Conservation (phyloP, 345 rosid genomes). For the Acer yangbiense region DNA sequence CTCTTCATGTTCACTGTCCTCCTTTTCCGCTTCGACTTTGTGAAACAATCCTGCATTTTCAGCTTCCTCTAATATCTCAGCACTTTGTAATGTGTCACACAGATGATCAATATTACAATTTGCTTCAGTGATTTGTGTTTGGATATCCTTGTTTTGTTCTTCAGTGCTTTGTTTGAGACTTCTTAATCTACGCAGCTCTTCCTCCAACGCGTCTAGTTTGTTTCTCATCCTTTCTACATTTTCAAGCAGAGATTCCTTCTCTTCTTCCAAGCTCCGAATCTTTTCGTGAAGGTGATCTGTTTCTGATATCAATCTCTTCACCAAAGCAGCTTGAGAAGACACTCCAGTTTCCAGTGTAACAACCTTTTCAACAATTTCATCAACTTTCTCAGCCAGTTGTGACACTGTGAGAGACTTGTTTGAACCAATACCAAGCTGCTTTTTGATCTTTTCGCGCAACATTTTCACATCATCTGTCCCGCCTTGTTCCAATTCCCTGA, state of each 20-base stretch:
- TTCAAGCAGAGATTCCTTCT: slow-evolving; percentile 50
- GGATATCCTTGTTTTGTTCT: slow-evolving; percentile 51
- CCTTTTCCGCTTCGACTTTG: slow-evolving; percentile 28
- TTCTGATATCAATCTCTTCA: slow-evolving; percentile 59
- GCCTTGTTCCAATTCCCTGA: background rate
- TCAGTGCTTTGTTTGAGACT: slow-evolving; percentile 47
- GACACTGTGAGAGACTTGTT: slow-evolving; percentile 42
- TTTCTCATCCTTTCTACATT: slow-evolving; percentile 39
- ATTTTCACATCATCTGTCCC: slow-evolving; percentile 26
- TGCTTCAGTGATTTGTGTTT: slow-evolving; percentile 53
- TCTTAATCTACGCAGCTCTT: slow-evolving; percentile 53
- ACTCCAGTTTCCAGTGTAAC: slow-evolving; percentile 56
- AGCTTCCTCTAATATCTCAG: slow-evolving; percentile 53
- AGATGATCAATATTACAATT: slow-evolving; percentile 45
- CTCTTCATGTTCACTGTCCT: slow-evolving; percentile 17
- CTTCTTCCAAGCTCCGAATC: slow-evolving; percentile 56
- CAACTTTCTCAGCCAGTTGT: slow-evolving; percentile 67
- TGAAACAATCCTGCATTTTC: slow-evolving; percentile 35
- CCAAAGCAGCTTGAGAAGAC: slow-evolving; percentile 63
- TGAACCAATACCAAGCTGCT: slow-evolving; percentile 32
- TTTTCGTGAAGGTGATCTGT: slow-evolving; percentile 56
- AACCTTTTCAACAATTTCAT: slow-evolving; percentile 76
- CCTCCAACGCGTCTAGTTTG: slow-evolving; percentile 58
- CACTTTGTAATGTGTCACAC: slow-evolving; percentile 51
- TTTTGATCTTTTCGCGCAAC: slow-evolving; percentile 34